Evolutionary conservation across 2,329 filamentous ascomycete species (phyloP), one percentile per base, ranked within the genome.

Genomic region (Botryotinia calthae): DNA sequence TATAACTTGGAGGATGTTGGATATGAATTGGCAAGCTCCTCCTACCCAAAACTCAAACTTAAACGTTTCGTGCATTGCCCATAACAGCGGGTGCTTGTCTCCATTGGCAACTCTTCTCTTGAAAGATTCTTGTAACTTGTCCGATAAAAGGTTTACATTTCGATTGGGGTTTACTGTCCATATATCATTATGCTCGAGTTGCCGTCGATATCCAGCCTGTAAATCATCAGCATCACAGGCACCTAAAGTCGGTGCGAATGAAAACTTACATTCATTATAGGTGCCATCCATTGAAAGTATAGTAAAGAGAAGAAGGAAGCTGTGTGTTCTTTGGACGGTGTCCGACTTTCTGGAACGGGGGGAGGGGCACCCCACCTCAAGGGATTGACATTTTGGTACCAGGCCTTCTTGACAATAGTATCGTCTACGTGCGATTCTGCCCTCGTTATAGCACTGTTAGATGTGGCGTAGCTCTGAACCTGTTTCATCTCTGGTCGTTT

Each of bases 221-320:
- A 37, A n/a, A 58, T 28, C 12, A 71, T 79, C 71, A 81, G 77
- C 59, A 75, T 46, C 44, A 48, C 25, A 44, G 22, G 34, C 71
- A 31, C 25, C 63, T 58, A 34, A 31, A 20, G 25, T 9, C 34
- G 34, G 34, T 34, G 34, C 31, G 58, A 28, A 16, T 22, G 20
- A 18, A 31, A 12, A 84, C 88, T 83, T 82, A 91, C 91, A 75
- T 83, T 86, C 95, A 98, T 98, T 72, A 98, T 80, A 1, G 93
- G 91, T 0, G 90, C 89, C 86, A 98, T 95, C 95, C 95, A 98
- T 81, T 94, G 89, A 80, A 97, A 98, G 6, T 91, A 91, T 34
- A 97, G 81, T 72, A 86, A 81, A 82, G 93, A 97, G 75, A 96
- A 87, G 79, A 94, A 91, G 2, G 87, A 84, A 8, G 95, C 95